phyloP scores from a whole-genome alignment of 768 basidiomycete species.

The Termitomyces sp. region DNA sequence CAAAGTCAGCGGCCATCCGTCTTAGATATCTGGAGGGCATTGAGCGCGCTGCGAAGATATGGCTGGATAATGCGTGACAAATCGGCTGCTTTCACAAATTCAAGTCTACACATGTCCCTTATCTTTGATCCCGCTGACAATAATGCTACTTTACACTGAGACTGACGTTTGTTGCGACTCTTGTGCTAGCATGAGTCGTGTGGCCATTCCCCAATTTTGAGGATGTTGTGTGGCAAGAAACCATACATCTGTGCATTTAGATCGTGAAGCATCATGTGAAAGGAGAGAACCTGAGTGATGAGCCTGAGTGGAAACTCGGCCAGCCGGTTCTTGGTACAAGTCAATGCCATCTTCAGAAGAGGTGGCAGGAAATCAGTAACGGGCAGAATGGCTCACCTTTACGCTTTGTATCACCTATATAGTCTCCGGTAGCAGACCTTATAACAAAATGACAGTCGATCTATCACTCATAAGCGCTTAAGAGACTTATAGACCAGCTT shows the following conservation, averaged over 20 bases:
- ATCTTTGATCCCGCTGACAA: not conserved
- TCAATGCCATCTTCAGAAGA: not conserved
- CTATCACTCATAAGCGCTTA: no score
- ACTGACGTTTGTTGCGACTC: not conserved
- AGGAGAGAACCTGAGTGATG: not conserved
- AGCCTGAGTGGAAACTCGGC: not conserved
- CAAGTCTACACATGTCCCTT: not conserved
- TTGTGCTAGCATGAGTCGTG: not conserved
- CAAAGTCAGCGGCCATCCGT: constrained; percentile 60
- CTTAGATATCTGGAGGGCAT: constrained; percentile 75
- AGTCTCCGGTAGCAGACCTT: not conserved
- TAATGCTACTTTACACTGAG: not conserved
- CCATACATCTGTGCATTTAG: not conserved
- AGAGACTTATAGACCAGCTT: no score
- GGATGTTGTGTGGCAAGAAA: not conserved
- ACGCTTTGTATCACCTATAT: not conserved
- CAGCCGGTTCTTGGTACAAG: no score
- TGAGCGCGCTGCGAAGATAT: constrained; percentile 44
- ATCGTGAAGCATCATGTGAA: not conserved
- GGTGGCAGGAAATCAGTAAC: not conserved
- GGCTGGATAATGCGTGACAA: constrained; percentile 28
- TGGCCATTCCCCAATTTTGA: not conserved
- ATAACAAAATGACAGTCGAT: not conserved
- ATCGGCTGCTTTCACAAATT: not conserved
- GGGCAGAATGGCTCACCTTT: not conserved